Base-by-base conservation (phyloP, 73 alveolate genomes). In the Halteria grandinella region DNA sequence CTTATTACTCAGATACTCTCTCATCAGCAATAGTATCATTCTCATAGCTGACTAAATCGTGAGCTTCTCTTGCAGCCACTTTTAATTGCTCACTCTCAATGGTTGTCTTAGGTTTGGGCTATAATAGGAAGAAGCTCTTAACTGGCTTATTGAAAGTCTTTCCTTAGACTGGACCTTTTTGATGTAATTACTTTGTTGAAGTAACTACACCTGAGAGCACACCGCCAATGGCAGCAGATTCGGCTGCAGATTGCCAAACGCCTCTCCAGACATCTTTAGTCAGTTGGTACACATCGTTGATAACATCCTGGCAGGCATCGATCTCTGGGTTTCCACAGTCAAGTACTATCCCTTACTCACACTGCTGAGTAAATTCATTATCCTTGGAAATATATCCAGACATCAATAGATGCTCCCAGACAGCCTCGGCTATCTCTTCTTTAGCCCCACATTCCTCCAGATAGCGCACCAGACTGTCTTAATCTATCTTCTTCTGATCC, bases 171-270 rank as follows among this genome's bases (percentile, higher is more conserved):
- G n/a, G n/a, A n/a, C n/a, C 74, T 33, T 25, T 5, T 4, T 57
- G 17, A 32, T 57, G 51, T 3, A 28, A 3, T 8, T 33, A n/a
- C 36, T 34, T 57, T 3, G 74, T 54, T 7, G 74, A 6, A 3
- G 74, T 33, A 27, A 54, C 36, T 6, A 57, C 23, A 12, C 74
- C 74, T 29, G 74, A 33, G n/a, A 57, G 6, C 10, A 32, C 74
- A 2, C 74, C 74, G 5, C 74, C 74, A 7, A 57, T 11, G 36
- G 74, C 74, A 29, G 74, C 74, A 2, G 74, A 57, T 28, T 5
- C 6, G 10, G 74, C 74, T 12, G 74, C 74, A 7, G 74, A 33
- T 34, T 57, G 33, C 74, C 74, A 57, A 21, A 57, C 74, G 36
- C 36, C 74, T 29, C 18, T 57, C 74, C 74, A 57, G 52, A 57